Percentiles rank a stretch among this genome's conserved stretches.
Conservation (phyloP, 176 grass and related monocot genomes). For the Aegilops umbellulata region DNA sequence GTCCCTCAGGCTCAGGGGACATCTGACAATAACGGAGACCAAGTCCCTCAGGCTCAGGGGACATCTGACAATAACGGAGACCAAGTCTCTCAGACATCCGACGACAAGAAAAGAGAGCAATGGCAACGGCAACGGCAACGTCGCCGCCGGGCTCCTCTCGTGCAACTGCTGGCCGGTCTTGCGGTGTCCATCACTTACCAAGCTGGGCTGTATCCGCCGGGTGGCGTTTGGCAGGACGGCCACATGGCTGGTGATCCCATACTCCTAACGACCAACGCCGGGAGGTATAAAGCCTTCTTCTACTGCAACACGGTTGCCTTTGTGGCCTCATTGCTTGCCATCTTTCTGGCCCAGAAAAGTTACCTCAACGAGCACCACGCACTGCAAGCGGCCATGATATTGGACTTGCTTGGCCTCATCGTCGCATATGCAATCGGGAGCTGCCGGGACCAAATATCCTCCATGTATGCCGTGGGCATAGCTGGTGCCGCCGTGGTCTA, state of each 20-base stretch:
- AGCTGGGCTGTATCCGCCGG: conserved; percentile 32
- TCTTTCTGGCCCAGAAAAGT: conserved; percentile 24
- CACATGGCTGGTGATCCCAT: conserved; percentile 11
- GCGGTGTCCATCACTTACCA: conserved; percentile 39
- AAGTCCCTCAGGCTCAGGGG: no score
- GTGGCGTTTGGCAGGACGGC: conserved; percentile 30
- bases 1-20: no score
- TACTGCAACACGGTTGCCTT: conserved; percentile 45
- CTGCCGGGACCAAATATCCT: not conserved
- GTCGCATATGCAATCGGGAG: conserved; percentile 27
- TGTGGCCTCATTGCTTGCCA: conserved; percentile 30
- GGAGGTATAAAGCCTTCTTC: conserved; percentile 31
- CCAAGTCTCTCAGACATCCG: no score
- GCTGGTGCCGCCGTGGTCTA: not conserved
- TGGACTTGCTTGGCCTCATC: conserved; percentile 31
- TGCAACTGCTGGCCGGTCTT: conserved; percentile 25
- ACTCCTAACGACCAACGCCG: not conserved
- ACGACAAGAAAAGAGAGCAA: not conserved
- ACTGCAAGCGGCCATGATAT: conserved; percentile 9
- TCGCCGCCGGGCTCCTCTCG: not conserved
- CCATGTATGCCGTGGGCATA: conserved; percentile 14
- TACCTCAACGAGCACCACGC: not conserved
- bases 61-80: no score
- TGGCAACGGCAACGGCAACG: no score
- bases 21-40: no score